phyloP scores from a whole-genome alignment of 768 basidiomycete species.

The Hysterangium stoloniferum region DNA sequence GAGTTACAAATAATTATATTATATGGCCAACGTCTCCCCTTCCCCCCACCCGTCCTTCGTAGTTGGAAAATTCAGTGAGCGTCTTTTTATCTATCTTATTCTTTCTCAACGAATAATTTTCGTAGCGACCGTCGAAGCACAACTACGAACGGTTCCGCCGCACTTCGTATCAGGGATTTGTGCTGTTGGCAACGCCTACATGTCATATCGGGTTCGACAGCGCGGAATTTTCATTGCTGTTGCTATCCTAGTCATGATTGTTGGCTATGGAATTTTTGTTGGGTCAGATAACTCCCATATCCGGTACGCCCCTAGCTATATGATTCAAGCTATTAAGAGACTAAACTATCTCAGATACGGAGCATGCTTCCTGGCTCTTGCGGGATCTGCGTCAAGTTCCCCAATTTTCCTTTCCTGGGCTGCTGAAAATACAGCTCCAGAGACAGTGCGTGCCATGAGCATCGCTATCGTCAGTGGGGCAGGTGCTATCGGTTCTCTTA shows the following conservation, averaged over 20 bases:
- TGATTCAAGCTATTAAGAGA: too few relatives aligned
- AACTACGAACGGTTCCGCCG: slow-evolving; percentile 43
- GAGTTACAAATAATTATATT: background rate
- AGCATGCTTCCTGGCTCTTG: slow-evolving; percentile 38
- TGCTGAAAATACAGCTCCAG: slow-evolving; percentile 43
- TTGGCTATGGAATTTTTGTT: slow-evolving; percentile 28
- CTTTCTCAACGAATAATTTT: background rate
- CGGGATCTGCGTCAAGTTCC: slow-evolving; percentile 32
- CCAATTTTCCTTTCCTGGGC: slow-evolving; percentile 40
- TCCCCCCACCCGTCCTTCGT: slow-evolving; percentile 9
- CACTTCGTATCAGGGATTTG: slow-evolving; percentile 35
- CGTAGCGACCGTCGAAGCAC: slow-evolving; percentile 36
- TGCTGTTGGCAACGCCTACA: slow-evolving; percentile 29
- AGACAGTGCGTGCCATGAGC: slow-evolving; percentile 39
- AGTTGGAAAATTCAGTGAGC: slow-evolving; percentile 12
- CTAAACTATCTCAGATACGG: slow-evolving; percentile 28
- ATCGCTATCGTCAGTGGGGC: slow-evolving; percentile 38
- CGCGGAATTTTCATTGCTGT: slow-evolving; percentile 30
- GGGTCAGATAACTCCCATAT: slow-evolving; percentile 35
- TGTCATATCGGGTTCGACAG: slow-evolving; percentile 23
- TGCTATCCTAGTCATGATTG: slow-evolving; percentile 31
- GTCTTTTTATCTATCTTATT: background rate
- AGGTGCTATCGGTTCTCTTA: slow-evolving; percentile 37
- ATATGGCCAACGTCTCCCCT: background rate
- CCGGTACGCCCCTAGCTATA: slow-evolving; percentile 10